phyloP scores from a whole-genome alignment of 2,329 filamentous ascomycete genomes.

The Incumbomyces delicatus region DNA sequence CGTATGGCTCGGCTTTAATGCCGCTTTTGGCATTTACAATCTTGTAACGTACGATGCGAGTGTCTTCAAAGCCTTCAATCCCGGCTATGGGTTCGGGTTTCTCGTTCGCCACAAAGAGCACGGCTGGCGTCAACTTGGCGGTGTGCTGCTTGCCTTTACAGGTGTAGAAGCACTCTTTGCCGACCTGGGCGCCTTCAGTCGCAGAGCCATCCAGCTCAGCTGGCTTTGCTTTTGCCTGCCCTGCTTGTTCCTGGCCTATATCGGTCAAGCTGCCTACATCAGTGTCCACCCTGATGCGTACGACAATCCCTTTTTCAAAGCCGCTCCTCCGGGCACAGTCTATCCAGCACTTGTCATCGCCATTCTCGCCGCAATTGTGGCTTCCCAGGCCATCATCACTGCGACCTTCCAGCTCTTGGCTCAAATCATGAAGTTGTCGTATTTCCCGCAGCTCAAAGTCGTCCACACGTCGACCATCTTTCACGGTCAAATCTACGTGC shows the following conservation, averaged over 20 bases:
- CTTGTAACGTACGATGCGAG: conserved; percentile 36
- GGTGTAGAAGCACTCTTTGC: conserved; percentile 72
- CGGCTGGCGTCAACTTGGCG: conserved; percentile 47
- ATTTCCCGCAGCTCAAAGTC: conserved; percentile 67
- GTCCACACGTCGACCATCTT: conserved; percentile 61
- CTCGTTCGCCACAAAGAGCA: conserved; percentile 40
- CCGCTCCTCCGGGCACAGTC: conserved; percentile 56
- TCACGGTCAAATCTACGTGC: conserved; percentile 68
- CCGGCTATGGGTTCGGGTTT: conserved; percentile 40
- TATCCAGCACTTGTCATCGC: conserved; percentile 61
- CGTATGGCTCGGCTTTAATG: conserved; percentile 46
- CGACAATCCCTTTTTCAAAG: conserved; percentile 65
- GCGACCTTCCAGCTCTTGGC: conserved; percentile 59
- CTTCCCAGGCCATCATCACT: conserved; percentile 70
- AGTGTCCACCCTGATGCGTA: conserved; percentile 50
- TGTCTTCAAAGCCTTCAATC: conserved; percentile 45
- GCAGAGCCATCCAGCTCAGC: conserved; percentile 58
- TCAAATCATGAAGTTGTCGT: conserved; percentile 62
- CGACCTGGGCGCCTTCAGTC: conserved; percentile 65
- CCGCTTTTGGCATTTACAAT: conserved; percentile 46
- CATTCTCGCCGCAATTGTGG: conserved; percentile 62
- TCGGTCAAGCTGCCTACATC: conserved; percentile 67
- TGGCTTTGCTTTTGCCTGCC: conserved; percentile 63
- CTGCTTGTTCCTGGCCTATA: conserved; percentile 51
- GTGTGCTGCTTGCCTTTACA: conserved; percentile 64